These are phyloP conservation scores for Hermanozyma aechmeae DNA, from an alignment of 805 yeast species.

Conservation along the genomic window DNA sequence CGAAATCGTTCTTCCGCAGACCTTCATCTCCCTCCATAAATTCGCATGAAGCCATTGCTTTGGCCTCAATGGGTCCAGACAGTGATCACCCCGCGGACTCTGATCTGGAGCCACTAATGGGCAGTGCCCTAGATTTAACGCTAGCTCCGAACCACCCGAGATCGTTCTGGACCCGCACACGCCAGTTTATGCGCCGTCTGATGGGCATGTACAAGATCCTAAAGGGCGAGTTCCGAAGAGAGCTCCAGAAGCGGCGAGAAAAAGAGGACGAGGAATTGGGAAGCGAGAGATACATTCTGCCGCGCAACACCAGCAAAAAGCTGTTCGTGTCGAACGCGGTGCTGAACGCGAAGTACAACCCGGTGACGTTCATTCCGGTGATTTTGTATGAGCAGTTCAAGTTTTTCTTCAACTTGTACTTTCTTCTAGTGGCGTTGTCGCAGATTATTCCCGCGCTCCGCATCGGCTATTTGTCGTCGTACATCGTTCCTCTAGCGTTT, in stretches of 20 bases:
- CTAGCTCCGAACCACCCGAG: background rate
- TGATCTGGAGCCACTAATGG: background rate
- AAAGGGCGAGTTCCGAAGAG: constrained; percentile 2
- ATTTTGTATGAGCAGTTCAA: constrained; percentile 93
- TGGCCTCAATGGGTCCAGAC: constrained; percentile 8
- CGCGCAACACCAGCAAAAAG: constrained; percentile 17
- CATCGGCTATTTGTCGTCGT: constrained; percentile 89
- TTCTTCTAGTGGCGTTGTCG: constrained; percentile 85
- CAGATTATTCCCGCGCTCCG: constrained; percentile 84
- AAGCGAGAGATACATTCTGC: constrained; percentile 30
- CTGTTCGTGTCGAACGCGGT: constrained; percentile 62
- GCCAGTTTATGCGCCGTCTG: constrained; percentile 2
- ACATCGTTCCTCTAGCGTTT: constrained; percentile 89
- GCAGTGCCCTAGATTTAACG: background rate
- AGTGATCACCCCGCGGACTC: background rate
- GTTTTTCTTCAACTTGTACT: constrained; percentile 90
- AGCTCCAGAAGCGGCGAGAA: constrained; percentile 1
- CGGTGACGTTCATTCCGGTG: constrained; percentile 78
- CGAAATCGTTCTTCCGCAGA: constrained; percentile 30
- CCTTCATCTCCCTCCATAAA: constrained; percentile 19
- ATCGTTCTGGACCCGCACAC: background rate
- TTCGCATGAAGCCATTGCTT: too few species aligned
- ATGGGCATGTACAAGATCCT: constrained; percentile 2
- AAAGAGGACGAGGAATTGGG: background rate
- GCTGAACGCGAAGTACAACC: constrained; percentile 90